A percentile compares a stretch with the other conserved stretches of the same genome.
Conservation (phyloP, 2,329 filamentous ascomycete species). For the Fusarium robinianum region DNA sequence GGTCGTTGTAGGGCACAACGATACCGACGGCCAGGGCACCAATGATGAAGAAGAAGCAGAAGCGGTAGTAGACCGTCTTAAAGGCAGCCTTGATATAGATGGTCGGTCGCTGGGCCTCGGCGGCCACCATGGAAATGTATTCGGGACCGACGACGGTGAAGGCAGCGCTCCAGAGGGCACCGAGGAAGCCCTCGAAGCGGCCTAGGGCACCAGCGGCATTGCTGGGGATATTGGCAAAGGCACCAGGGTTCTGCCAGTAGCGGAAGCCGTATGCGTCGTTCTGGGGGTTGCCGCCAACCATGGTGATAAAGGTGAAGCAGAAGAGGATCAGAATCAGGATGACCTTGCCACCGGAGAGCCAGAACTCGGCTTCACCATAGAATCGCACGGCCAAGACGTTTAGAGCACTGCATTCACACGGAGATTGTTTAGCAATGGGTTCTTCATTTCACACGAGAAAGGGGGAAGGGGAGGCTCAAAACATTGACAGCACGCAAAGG, state of each 20-base stretch:
- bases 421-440: conserved; percentile 37
- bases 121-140: conserved; percentile 71
- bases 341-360: conserved; percentile 65
- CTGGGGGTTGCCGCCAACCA: conserved; percentile 76
- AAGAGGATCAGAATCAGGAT: conserved; percentile 70
- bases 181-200: conserved; percentile 71
- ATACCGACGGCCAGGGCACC: conserved; percentile 70
- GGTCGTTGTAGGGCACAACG: conserved; percentile 67
- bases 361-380: conserved; percentile 76
- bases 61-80: conserved; percentile 74
- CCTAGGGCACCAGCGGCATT: conserved; percentile 65
- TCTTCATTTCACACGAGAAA: conserved; percentile 10
- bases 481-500: conserved; percentile 1
- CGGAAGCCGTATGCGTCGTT: conserved; percentile 72
- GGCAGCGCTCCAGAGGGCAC: conserved; percentile 65
- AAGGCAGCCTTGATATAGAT: conserved; percentile 68
- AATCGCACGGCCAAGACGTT: conserved; percentile 69
- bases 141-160: conserved; percentile 70
- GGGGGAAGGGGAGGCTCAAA: conserved; percentile 4
- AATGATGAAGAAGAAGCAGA: conserved; percentile 72
- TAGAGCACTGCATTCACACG: conserved; percentile 48
- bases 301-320: conserved; percentile 76
- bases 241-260: conserved; percentile 58
- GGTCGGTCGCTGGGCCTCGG: conserved; percentile 68
- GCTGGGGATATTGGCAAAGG: conserved; percentile 52